phyloP scores from a whole-genome alignment of 805 yeast genomes.

The Blastobotrys attinorum region DNA sequence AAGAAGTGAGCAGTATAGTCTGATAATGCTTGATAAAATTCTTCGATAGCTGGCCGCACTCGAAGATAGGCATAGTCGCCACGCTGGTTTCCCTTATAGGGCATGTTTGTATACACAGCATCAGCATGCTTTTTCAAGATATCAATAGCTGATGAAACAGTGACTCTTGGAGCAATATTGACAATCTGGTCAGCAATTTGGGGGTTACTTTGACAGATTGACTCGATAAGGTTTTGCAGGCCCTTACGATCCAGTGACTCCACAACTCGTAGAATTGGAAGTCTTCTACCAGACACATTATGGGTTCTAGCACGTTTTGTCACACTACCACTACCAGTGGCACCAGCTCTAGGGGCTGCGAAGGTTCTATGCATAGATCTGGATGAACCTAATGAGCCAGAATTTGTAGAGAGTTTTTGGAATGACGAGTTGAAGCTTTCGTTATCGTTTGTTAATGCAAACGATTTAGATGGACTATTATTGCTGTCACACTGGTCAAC shows the following conservation, averaged over 20 bases:
- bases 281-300: slow-evolving; percentile 39
- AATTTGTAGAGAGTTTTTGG: not conserved
- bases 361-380: too few species aligned
- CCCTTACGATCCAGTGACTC: slow-evolving; percentile 58
- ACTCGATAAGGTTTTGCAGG: slow-evolving; percentile 44
- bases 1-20: slow-evolving; percentile 68
- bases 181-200: slow-evolving; percentile 47
- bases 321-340: not conserved
- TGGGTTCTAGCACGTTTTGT: slow-evolving; percentile 7
- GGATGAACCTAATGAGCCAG: too few species aligned
- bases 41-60: slow-evolving; percentile 58
- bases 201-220: slow-evolving; percentile 53
- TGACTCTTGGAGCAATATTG: slow-evolving; percentile 48
- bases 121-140: slow-evolving; percentile 41
- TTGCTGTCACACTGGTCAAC: not conserved
- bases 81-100: slow-evolving; percentile 65
- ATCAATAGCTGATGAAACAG: slow-evolving; percentile 43
- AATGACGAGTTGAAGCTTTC: not conserved
- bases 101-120: slow-evolving; percentile 43
- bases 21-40: slow-evolving; percentile 60
- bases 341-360: too few species aligned
- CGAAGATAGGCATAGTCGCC: slow-evolving; percentile 73
- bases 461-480: not conserved
- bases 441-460: too few species aligned
- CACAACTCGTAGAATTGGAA: slow-evolving; percentile 56